Evolutionary conservation across 1,139 yeast species (phyloP).

Genomic region (Tardiomyces depauwii): DNA sequence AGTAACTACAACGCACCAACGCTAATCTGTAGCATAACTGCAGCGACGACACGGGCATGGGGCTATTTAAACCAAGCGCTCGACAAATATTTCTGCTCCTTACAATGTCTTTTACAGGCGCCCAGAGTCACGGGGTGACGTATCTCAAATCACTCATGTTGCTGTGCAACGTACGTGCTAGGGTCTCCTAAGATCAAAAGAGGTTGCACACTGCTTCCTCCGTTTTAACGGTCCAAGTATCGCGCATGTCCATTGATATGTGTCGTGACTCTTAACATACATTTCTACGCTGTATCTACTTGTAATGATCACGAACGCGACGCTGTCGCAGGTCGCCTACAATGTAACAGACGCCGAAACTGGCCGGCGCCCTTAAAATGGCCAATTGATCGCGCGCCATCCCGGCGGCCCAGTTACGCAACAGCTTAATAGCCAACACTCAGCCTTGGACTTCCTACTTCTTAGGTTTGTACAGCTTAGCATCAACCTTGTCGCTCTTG

Average conservation of each 20-base stretch:
- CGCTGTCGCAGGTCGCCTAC: too few relatives aligned
- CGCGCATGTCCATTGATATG: neutral
- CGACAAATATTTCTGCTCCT: neutral
- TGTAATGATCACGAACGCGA: too few relatives aligned
- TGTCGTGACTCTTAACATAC: conserved; percentile 1
- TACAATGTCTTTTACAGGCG: conserved; percentile 15
- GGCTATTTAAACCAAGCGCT: neutral
- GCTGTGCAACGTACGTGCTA: conserved; percentile 12
- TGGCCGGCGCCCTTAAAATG: too few relatives aligned
- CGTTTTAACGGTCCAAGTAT: conserved; percentile 1
- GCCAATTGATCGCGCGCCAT: too few relatives aligned
- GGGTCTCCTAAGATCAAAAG: conserved; percentile 17
- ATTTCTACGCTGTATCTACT: neutral
- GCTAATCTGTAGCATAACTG: neutral
- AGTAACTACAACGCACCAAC: too few relatives aligned
- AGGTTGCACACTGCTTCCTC: neutral
- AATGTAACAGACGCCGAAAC: too few relatives aligned
- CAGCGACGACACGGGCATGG: neutral
- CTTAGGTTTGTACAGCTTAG: conserved; percentile 9
- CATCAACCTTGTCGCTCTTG: conserved; percentile 16
- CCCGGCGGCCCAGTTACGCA: too few relatives aligned
- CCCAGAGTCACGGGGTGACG: conserved; percentile 19
- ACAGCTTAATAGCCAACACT: too few relatives aligned
- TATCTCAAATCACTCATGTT: conserved; percentile 3
- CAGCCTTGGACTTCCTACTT: too few relatives aligned